Evolutionary conservation across 495 filamentous ascomycete species (phyloP).

Genomic region (Terfezia claveryi): DNA sequence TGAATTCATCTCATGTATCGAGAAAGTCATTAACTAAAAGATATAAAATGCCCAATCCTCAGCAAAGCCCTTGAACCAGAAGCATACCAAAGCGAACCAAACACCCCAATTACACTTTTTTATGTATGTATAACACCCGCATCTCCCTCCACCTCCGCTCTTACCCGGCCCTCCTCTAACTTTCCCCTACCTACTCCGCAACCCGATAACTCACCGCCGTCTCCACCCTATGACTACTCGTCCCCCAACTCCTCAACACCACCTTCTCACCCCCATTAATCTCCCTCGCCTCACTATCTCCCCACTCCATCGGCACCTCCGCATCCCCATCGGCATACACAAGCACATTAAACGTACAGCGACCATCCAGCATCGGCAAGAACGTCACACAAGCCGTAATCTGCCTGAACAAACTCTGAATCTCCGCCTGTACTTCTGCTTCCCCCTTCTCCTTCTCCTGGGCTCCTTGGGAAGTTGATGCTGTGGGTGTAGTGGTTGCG

Average conservation of each 20-base stretch:
- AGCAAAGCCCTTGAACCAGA: neutral
- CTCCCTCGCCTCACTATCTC: slow-evolving; percentile 94
- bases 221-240: slow-evolving; percentile 76
- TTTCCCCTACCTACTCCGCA: slow-evolving; percentile 23
- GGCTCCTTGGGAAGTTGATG: slow-evolving; percentile 21
- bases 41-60: too few relatives aligned
- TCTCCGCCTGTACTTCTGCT: slow-evolving; percentile 81
- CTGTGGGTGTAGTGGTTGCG: too few relatives aligned
- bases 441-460: slow-evolving; percentile 24
- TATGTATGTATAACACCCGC: neutral
- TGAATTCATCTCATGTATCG: too few relatives aligned
- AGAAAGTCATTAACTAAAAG: too few relatives aligned
- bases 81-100: neutral
- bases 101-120: neutral
- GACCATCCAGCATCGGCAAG: slow-evolving; percentile 70
- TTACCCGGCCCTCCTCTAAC: neutral
- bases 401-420: slow-evolving; percentile 87
- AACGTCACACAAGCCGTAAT: slow-evolving; percentile 97
- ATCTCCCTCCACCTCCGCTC: neutral
- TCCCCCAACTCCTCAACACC: slow-evolving; percentile 85
- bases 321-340: slow-evolving; percentile 95
- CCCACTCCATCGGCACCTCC: slow-evolving; percentile 95
- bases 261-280: slow-evolving; percentile 92
- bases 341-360: slow-evolving; percentile 96
- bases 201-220: slow-evolving; percentile 80